These are phyloP conservation scores for Ottelia alismoides DNA, from an alignment of 106 monocot genomes.

Conservation along the genomic window DNA sequence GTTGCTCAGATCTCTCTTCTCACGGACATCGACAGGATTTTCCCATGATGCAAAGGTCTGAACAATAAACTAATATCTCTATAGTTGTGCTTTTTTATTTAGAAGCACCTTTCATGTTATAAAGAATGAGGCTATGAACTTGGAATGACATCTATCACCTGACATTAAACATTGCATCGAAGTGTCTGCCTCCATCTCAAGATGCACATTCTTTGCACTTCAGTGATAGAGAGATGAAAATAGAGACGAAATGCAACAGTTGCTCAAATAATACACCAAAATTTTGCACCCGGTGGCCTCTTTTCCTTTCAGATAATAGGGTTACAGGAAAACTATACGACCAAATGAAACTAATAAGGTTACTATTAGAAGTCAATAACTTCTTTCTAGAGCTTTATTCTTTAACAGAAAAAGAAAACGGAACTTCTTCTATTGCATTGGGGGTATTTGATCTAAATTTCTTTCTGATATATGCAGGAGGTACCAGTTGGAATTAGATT, in stretches of 20 bases:
- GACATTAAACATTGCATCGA: background rate
- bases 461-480: background rate
- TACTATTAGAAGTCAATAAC: too few species aligned
- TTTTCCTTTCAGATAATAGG: too few species aligned
- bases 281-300: too few species aligned
- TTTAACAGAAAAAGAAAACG: background rate
- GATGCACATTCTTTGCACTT: too few species aligned
- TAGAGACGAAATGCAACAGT: too few species aligned
- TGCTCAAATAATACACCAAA: too few species aligned
- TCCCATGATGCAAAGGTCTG: constrained; percentile 70
- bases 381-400: background rate
- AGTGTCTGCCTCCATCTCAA: too few species aligned
- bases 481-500: background rate
- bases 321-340: too few species aligned
- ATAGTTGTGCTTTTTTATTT: background rate
- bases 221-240: too few species aligned
- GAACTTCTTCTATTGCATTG: background rate
- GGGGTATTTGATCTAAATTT: background rate
- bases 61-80: background rate
- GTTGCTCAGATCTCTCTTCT: constrained; percentile 32
- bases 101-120: background rate
- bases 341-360: too few species aligned
- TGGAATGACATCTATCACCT: background rate
- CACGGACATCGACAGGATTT: constrained; percentile 16
- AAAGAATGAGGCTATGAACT: background rate